Base-by-base conservation (phyloP, 768 basidiomycete genomes). In the Filobasidium floriforme region DNA sequence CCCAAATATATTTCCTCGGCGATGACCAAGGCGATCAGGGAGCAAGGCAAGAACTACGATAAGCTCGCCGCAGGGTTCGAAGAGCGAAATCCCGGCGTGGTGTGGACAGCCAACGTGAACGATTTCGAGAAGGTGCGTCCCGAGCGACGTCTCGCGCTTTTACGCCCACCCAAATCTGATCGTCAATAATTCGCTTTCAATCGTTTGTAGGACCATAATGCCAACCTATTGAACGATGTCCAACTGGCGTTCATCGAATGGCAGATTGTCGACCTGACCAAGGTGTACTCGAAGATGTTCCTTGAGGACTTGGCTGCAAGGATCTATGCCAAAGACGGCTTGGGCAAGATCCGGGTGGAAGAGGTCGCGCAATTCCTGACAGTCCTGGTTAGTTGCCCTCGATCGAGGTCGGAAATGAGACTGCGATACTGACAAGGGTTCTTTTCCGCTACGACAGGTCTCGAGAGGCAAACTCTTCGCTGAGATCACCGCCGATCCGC, bases 341-440 rank as follows among this genome's bases (percentile, higher is more conserved):
- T 22, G 41, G 57, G 12, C 43, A 46, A 43, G 11, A 57, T 65
- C 19, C 28, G 19, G 10, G 44, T 15, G 41, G 41, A 51, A 19
- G 64, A 60, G 44, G 64, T 59, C 18, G 65, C 61, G 65, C n/a
- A 41, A 18, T n/a, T 66, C 44, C 28, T 66, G 0, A 37, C 43
- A 14, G 29, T 41, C 29, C 49, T 66, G 32, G 65, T 66, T 28
- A n/a, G 65, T 65, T 6, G 18, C 9, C 15, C 24, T 5, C 24
- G 32, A 37, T 9, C 60, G 18, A 61, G 15, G 41, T 37, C 32
- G 19, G 11, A 29, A 37, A 4, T 52, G 5, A 52, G 24, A 19
- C 26, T 1, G 1, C 1, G 6, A 24, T 15, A 24, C 12, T 12
- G 7, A 32, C 7, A n/a, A 60, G 24, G 60, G 59, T 60, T 51